Conservation (phyloP, 2,329 filamentous ascomycete genomes). For the Trichoderma lentiforme region DNA sequence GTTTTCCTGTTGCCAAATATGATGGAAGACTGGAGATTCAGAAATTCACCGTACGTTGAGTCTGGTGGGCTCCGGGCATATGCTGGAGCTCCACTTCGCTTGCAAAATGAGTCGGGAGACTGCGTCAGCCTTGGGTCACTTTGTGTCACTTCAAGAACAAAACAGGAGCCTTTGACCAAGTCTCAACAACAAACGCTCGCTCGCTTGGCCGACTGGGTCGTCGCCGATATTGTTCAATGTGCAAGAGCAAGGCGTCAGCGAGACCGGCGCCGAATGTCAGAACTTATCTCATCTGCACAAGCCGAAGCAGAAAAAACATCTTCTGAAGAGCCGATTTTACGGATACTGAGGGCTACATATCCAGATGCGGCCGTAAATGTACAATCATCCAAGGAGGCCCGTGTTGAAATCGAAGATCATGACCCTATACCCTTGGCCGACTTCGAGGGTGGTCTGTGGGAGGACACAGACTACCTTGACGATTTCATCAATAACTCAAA, state of each 20-base stretch:
- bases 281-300: not conserved
- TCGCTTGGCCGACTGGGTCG: not conserved
- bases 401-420: not conserved
- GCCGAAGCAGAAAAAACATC: not conserved
- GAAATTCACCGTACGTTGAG: not conserved
- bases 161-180: not conserved
- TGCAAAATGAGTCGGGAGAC: not conserved
- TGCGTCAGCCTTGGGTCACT: not conserved
- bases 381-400: not conserved
- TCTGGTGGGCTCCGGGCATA: not conserved
- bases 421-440: not conserved
- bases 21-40: not conserved
- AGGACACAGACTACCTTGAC: not conserved
- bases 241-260: not conserved
- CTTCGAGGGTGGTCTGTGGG: not conserved
- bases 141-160: not conserved
- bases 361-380: not conserved
- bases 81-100: not conserved
- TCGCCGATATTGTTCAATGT: not conserved
- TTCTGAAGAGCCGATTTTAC: not conserved
- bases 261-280: not conserved
- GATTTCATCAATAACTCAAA: not conserved
- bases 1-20: not conserved
- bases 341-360: not conserved
- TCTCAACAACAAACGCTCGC: not conserved